These are phyloP conservation scores for Karstenula rhodostoma DNA, from an alignment of 2,329 filamentous ascomycete species.

Conservation along the genomic window DNA sequence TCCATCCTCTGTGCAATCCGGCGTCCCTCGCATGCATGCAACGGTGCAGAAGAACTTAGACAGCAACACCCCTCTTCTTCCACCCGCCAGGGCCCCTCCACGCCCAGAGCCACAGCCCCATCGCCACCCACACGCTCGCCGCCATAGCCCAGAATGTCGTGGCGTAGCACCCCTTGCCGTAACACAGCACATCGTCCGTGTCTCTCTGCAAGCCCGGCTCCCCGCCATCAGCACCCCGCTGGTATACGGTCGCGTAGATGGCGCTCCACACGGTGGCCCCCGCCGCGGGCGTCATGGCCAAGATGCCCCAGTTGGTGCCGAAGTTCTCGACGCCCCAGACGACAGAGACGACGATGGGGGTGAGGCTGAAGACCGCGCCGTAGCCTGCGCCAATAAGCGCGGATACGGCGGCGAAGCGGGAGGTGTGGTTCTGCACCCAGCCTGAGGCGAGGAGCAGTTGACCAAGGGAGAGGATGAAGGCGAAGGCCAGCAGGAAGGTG, in stretches of 20 bases:
- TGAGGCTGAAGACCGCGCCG: conserved; percentile 87
- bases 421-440: conserved; percentile 73
- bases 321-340: conserved; percentile 99
- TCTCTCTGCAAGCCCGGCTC: conserved; percentile 42
- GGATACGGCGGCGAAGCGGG: conserved; percentile 86
- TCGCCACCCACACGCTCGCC: conserved; percentile 78
- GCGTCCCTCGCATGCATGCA: not conserved
- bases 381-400: conserved; percentile 89
- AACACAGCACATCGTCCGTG: conserved; percentile 70
- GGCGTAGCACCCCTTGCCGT: conserved; percentile 82
- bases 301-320: conserved; percentile 96
- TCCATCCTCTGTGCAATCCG: conserved; percentile 12
- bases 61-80: conserved; percentile 77
- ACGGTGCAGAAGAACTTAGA: conserved; percentile 44
- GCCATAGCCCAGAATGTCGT: conserved; percentile 87
- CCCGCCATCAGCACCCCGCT: conserved; percentile 65
- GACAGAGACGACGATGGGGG: conserved; percentile 92
- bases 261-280: conserved; percentile 91
- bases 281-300: conserved; percentile 87
- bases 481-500: conserved; percentile 78
- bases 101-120: conserved; percentile 75
- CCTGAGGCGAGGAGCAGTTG: conserved; percentile 82
- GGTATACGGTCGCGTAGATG: conserved; percentile 84
- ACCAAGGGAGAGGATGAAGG: conserved; percentile 74
- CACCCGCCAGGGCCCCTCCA: conserved; percentile 83